phyloP scores from a whole-genome alignment of 208 protist species.

The Leishmania amazonensis region DNA sequence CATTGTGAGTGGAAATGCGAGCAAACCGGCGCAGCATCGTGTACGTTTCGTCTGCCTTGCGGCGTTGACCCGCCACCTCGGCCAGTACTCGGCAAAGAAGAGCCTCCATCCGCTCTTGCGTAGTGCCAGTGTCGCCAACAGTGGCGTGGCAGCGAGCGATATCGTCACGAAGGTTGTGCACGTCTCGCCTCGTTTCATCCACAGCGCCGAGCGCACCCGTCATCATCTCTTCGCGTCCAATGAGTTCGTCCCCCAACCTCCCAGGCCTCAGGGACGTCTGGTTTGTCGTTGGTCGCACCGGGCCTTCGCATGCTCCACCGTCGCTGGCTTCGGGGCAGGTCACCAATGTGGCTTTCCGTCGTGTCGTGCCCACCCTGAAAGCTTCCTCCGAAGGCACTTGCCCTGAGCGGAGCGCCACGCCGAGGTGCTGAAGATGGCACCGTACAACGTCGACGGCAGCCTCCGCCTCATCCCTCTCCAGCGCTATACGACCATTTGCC shows the following conservation, averaged over 20 bases:
- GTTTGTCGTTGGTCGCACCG: neutral
- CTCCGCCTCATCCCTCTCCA: constrained; percentile 37
- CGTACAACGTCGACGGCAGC: neutral
- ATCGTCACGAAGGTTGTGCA: neutral
- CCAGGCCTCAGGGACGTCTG: neutral
- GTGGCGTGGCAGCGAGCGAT: neutral
- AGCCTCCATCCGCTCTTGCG: neutral
- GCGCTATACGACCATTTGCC: constrained; percentile 23
- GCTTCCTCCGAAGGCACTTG: neutral
- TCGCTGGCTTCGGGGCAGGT: neutral
- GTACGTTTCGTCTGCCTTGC: neutral
- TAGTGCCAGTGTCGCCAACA: neutral
- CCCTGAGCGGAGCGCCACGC: neutral
- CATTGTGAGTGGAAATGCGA: constrained; percentile 13
- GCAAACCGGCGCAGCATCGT: constrained; percentile 1
- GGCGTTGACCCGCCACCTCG: neutral
- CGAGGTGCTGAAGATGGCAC: neutral
- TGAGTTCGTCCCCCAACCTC: neutral
- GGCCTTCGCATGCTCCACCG: neutral
- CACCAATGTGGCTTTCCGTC: neutral
- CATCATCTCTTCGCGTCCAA: neutral
- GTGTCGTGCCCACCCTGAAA: neutral
- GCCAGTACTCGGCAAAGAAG: neutral
- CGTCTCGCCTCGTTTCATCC: neutral
- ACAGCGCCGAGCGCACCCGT: neutral